These are phyloP conservation scores for Yamadazyma diospyri DNA, from an alignment of 1,139 yeast genomes.

Conservation along the genomic window DNA sequence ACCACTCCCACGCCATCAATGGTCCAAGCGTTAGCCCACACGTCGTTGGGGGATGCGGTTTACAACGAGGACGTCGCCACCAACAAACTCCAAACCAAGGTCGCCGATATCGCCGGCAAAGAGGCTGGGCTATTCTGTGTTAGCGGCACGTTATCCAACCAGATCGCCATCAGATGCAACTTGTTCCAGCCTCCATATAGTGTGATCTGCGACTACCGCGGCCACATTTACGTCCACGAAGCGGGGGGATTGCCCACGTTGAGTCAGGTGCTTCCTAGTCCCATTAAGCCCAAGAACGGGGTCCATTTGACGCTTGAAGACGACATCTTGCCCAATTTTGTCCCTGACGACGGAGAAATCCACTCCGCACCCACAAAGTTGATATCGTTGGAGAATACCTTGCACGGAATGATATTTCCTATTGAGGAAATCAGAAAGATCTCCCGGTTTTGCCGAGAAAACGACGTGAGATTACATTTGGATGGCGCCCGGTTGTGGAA, in stretches of 20 bases:
- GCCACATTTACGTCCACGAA: constrained; percentile 80
- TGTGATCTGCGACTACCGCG: constrained; percentile 77
- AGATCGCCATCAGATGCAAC: constrained; percentile 77
- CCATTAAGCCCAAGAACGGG: constrained; percentile 75
- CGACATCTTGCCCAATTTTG: constrained; percentile 61
- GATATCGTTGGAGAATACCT: constrained; percentile 81
- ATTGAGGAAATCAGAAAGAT: constrained; percentile 74
- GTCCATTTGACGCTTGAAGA: constrained; percentile 68
- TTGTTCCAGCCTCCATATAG: constrained; percentile 84
- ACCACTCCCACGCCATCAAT: constrained; percentile 83
- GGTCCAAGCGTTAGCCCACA: constrained; percentile 32
- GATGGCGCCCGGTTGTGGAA: constrained; percentile 98
- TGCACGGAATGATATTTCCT: constrained; percentile 82
- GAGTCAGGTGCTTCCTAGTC: constrained; percentile 89
- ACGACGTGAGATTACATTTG: constrained; percentile 68
- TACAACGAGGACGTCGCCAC: constrained; percentile 82
- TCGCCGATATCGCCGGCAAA: constrained; percentile 73
- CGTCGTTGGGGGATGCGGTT: constrained; percentile 80
- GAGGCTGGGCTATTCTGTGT: constrained; percentile 82
- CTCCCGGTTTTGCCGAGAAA: constrained; percentile 63
- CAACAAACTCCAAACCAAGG: constrained; percentile 56
- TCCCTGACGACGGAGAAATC: constrained; percentile 78
- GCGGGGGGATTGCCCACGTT: constrained; percentile 90
- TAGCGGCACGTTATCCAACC: constrained; percentile 90
- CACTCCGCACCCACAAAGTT: constrained; percentile 88